These are phyloP conservation scores for Phytophthora lateralis DNA, from an alignment of 352 stramenopile species.

Conservation along the genomic window DNA sequence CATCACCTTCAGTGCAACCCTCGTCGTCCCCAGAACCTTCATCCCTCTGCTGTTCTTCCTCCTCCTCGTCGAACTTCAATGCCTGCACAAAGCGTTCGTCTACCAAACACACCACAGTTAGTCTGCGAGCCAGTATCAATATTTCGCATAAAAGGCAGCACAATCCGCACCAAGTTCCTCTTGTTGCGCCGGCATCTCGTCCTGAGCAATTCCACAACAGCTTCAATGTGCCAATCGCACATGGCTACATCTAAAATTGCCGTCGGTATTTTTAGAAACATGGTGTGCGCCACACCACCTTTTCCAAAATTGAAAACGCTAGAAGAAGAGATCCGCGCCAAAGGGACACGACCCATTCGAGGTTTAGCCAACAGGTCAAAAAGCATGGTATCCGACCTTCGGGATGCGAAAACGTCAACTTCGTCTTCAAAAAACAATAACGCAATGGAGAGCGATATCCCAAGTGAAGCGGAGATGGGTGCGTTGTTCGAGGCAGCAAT, in stretches of 20 bases:
- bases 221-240: constrained; percentile 9
- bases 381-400: constrained; percentile 23
- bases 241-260: constrained; percentile 17
- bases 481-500: constrained; percentile 59
- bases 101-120: constrained; percentile 19
- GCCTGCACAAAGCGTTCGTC: constrained; percentile 49
- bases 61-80: constrained; percentile 38
- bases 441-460: constrained; percentile 16
- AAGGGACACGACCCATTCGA: constrained; percentile 4
- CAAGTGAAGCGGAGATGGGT: constrained; percentile 51
- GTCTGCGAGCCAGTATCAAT: neutral
- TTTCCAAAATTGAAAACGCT: constrained; percentile 17
- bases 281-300: constrained; percentile 12
- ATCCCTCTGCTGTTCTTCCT: constrained; percentile 36
- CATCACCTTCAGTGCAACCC: constrained; percentile 9
- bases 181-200: constrained; percentile 45
- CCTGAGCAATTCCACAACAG: constrained; percentile 1
- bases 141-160: neutral
- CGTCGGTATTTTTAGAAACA: constrained; percentile 19
- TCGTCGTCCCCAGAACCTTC: constrained; percentile 24
- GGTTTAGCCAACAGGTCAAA: neutral
- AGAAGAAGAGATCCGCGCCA: neutral
- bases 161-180: constrained; percentile 44
- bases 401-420: neutral
- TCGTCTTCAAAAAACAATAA: constrained; percentile 13